Evolutionary conservation across 139 green algal species (phyloP).

Genomic region (Limnomonas spitsbergensis): DNA sequence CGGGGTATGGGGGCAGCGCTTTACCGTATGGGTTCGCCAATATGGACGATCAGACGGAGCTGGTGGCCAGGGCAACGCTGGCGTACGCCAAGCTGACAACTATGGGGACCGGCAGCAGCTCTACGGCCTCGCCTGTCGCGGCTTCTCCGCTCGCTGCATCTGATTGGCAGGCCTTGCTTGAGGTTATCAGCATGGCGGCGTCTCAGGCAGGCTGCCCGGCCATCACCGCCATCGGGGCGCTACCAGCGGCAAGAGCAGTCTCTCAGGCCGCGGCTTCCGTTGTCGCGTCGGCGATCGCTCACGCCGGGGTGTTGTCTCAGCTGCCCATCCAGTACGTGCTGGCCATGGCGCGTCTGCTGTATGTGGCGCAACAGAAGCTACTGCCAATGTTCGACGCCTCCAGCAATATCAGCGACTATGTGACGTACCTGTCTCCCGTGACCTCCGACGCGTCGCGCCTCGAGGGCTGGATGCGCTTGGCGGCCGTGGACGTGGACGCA

Average conservation of each 20-base stretch:
- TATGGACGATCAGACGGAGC: neutral
- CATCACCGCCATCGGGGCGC: neutral
- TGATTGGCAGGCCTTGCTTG: neutral
- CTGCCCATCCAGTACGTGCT: neutral
- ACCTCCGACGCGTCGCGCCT: too few relatives aligned
- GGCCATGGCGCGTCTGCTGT: neutral
- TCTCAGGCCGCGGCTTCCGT: neutral
- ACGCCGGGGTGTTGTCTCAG: neutral
- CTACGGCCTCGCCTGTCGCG: too few relatives aligned
- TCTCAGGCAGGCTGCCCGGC: neutral
- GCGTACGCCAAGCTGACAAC: neutral
- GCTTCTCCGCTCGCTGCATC: neutral
- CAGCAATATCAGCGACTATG: too few relatives aligned
- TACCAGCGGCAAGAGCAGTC: too few relatives aligned
- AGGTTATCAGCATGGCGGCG: neutral
- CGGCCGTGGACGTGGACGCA: too few relatives aligned
- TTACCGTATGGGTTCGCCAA: neutral
- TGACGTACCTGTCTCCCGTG: too few relatives aligned
- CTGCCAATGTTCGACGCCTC: neutral
- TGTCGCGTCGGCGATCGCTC: neutral
- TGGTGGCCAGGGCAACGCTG: neutral
- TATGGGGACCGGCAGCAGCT: neutral
- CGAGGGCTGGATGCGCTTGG: too few relatives aligned
- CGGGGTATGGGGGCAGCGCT: neutral
- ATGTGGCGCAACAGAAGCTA: neutral